These are phyloP conservation scores for Chlamydomonas sphaeroides DNA, from an alignment of 139 green algal genomes.

Conservation along the genomic window DNA sequence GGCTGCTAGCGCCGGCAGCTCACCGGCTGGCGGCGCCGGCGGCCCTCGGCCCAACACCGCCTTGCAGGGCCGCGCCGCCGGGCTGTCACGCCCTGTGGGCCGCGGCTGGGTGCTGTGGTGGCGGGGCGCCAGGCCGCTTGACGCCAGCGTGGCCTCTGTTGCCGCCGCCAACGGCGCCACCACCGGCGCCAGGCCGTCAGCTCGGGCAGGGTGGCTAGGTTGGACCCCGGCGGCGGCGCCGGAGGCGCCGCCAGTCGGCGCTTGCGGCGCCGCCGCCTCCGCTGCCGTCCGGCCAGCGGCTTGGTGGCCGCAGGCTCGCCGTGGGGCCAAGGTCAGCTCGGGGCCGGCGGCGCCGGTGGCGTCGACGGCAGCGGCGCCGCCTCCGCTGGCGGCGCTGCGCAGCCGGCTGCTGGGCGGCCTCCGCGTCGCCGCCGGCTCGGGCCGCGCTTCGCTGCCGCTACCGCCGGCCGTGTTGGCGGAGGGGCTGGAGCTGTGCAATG, in stretches of 20 bases:
- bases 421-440: not conserved
- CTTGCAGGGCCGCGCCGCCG: too few species aligned
- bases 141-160: not conserved
- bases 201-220: too few species aligned
- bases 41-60: too few species aligned
- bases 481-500: slow-evolving; percentile 30
- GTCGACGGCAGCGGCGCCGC: not conserved
- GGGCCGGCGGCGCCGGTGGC: not conserved
- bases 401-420: not conserved
- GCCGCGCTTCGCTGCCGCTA: slow-evolving; percentile 21
- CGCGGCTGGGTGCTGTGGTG: slow-evolving; percentile 20
- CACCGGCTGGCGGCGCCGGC: not conserved
- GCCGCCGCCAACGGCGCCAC: not conserved
- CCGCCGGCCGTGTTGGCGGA: not conserved
- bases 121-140: not conserved
- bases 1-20: not conserved
- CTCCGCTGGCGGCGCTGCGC: not conserved
- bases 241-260: not conserved
- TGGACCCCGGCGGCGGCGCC: too few species aligned
- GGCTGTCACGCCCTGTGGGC: too few species aligned
- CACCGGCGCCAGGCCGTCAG: too few species aligned
- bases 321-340: too few species aligned
- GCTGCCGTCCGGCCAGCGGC: too few species aligned
- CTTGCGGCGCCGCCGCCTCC: not conserved
- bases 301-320: too few species aligned